Evolutionary conservation across 495 filamentous ascomycete genomes (phyloP).

Genomic region (Chlorociboria aeruginascens): DNA sequence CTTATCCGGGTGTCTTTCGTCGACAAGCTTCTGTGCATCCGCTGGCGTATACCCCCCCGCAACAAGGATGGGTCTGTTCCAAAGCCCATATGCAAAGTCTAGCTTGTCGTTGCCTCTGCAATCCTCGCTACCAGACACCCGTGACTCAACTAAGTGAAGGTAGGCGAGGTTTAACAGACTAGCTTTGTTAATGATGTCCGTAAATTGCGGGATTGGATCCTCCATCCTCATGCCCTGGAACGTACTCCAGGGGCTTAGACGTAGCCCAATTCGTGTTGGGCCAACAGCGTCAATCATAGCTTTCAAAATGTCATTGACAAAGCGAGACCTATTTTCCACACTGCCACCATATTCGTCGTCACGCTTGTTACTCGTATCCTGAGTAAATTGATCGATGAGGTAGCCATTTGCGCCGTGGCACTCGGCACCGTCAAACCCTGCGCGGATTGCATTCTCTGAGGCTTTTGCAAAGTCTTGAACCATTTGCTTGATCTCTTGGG

Average conservation of each 20-base stretch:
- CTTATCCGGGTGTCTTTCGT: constrained; percentile 18
- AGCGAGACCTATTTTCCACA: constrained; percentile 17
- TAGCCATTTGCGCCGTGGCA: constrained; percentile 58
- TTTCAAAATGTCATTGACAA: too few relatives aligned
- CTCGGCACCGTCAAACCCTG: constrained; percentile 31
- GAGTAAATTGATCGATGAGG: constrained; percentile 58
- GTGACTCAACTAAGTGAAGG: background rate
- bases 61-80: background rate
- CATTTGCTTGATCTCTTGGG: constrained; percentile 39
- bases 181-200: background rate
- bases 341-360: constrained; percentile 55
- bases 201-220: background rate
- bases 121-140: background rate
- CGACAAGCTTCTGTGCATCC: too few relatives aligned
- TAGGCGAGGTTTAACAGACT: background rate
- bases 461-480: constrained; percentile 46
- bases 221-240: background rate
- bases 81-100: background rate
- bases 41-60: too few relatives aligned
- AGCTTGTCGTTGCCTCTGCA: background rate
- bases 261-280: too few relatives aligned
- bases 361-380: constrained; percentile 46
- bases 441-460: constrained; percentile 46
- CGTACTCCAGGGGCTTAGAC: background rate
- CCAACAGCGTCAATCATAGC: too few relatives aligned